Conservation (phyloP, 768 basidiomycete species). For the Fomitopsis pulvina region DNA sequence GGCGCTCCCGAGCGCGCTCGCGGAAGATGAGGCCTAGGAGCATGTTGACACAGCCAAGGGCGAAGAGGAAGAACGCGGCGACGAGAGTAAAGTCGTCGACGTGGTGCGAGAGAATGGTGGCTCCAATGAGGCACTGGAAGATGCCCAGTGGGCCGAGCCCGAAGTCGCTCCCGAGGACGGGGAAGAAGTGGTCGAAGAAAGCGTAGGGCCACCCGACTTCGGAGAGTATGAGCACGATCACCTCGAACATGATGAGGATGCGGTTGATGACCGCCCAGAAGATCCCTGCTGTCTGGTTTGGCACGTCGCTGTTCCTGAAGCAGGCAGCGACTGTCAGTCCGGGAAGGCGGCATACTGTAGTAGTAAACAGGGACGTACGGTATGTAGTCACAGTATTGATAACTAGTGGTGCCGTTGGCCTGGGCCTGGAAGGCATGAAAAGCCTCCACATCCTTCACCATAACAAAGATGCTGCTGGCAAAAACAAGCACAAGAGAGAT, state of each 20-base stretch:
- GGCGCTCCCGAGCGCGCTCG: conserved; percentile 53
- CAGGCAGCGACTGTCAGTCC: not conserved
- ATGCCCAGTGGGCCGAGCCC: conserved; percentile 83
- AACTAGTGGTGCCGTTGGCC: conserved; percentile 27
- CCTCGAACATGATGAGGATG: conserved; percentile 82
- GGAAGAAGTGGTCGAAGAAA: conserved; percentile 83
- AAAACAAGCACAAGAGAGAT: conserved; percentile 76
- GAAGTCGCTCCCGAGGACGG: conserved; percentile 76
- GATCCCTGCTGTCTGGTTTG: conserved; percentile 83
- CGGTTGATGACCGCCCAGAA: conserved; percentile 91
- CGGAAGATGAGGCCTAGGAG: conserved; percentile 83
- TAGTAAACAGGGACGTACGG: conserved; percentile 37
- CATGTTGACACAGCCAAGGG: conserved; percentile 86
- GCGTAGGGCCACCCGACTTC: conserved; percentile 75
- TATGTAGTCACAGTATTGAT: conserved; percentile 70
- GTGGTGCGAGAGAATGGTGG: conserved; percentile 48
- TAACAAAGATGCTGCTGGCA: conserved; percentile 67
- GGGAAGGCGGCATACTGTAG: not conserved
- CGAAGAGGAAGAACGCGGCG: conserved; percentile 86
- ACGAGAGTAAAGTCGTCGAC: conserved; percentile 87
- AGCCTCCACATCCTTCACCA: conserved; percentile 68
- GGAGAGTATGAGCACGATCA: conserved; percentile 72
- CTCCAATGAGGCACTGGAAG: conserved; percentile 78
- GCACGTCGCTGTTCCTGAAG: conserved; percentile 69
- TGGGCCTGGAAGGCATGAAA: conserved; percentile 57